phyloP scores from a whole-genome alignment of 495 filamentous ascomycete genomes.

The Penicillium chermesinum region DNA sequence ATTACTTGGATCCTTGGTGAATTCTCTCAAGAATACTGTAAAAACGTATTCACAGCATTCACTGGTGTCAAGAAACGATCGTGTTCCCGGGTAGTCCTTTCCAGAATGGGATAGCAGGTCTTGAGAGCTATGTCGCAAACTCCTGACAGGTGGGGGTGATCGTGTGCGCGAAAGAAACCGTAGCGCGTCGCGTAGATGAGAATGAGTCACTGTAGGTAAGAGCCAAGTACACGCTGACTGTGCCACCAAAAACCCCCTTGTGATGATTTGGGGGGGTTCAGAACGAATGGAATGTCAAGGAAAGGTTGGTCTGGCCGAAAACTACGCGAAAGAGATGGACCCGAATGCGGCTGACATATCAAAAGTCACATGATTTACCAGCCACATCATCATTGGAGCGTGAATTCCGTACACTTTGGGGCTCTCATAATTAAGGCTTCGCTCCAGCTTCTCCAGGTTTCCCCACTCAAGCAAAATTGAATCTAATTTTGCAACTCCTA shows the following conservation, averaged over 20 bases:
- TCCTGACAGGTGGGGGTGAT: not conserved
- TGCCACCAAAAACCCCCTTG: not conserved
- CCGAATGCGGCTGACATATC: not conserved
- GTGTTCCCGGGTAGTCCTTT: too few species aligned
- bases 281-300: not conserved
- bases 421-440: too few species aligned
- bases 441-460: conserved; percentile 26
- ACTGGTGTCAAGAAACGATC: too few species aligned
- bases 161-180: too few species aligned
- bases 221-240: not conserved
- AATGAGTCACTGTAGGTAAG: too few species aligned
- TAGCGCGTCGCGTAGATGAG: too few species aligned
- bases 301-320: not conserved
- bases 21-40: too few species aligned
- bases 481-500: conserved; percentile 8
- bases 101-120: too few species aligned
- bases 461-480: conserved; percentile 15
- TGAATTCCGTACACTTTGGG: too few species aligned
- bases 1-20: not conserved
- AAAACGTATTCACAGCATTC: too few species aligned
- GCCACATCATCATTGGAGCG: not conserved
- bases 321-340: not conserved
- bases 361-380: not conserved
- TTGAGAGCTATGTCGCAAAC: not conserved
- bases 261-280: not conserved